Percentiles rank a stretch among this genome's conserved stretches.
Evolutionary conservation across 306 rosid species (phyloP).

Genomic region (Quercus suber): DNA sequence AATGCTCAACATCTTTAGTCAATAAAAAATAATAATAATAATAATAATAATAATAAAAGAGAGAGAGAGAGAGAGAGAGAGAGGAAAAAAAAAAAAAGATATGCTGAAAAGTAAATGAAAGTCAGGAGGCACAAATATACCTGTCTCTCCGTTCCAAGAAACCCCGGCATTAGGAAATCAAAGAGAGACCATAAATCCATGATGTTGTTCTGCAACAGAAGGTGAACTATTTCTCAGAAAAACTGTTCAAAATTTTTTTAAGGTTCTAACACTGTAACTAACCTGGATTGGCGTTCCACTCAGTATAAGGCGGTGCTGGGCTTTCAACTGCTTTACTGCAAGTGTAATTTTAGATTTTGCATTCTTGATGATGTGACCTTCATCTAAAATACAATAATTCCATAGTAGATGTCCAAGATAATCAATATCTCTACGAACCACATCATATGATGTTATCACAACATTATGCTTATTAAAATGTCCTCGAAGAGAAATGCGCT

Average conservation of each 20-base stretch:
- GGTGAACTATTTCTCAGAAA: slow-evolving; percentile 21
- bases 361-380: slow-evolving; percentile 94
- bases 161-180: slow-evolving; percentile 98
- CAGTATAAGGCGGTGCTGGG: slow-evolving; percentile 88
- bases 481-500: slow-evolving; percentile 62
- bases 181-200: slow-evolving; percentile 99
- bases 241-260: background rate
- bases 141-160: slow-evolving; percentile 99
- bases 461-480: slow-evolving; percentile 72
- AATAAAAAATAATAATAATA: too few relatives aligned
- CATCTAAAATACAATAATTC: slow-evolving; percentile 94
- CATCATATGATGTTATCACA: slow-evolving; percentile 89
- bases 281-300: slow-evolving; percentile 99
- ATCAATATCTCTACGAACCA: slow-evolving; percentile 89
- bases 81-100: background rate
- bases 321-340: slow-evolving; percentile 90
- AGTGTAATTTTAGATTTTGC: slow-evolving; percentile 90
- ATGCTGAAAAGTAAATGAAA: background rate
- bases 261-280: slow-evolving; percentile 24
- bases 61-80: too few relatives aligned
- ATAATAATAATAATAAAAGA: too few relatives aligned
- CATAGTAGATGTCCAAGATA: slow-evolving; percentile 64
- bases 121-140: slow-evolving; percentile 32
- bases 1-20: background rate
- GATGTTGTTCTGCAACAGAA: slow-evolving; percentile 80